Evolutionary conservation across 1,284 basidiomycete species (phyloP).

Genomic region (Fomes fomentarius): DNA sequence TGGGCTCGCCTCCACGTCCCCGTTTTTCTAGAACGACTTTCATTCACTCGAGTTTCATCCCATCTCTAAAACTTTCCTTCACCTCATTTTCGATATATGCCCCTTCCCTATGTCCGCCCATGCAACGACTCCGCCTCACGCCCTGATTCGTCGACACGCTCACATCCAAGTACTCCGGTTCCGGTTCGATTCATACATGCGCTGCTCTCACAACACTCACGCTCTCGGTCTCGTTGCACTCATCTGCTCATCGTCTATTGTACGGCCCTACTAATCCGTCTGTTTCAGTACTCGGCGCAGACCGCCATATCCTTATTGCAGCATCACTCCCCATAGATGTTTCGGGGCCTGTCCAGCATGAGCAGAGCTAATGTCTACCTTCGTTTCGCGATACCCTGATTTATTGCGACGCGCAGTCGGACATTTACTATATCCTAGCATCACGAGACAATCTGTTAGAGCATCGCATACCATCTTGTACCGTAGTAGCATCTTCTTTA

Average conservation of each 20-base stretch:
- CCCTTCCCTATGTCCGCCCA: constrained; percentile 35
- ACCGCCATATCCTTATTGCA: constrained; percentile 35
- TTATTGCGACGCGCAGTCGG: constrained; percentile 58
- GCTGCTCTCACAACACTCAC: constrained; percentile 56
- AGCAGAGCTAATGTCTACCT: constrained; percentile 53
- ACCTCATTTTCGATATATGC: constrained; percentile 22
- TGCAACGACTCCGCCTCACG: constrained; percentile 27
- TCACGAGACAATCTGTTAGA: constrained; percentile 67
- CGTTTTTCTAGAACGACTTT: constrained; percentile 2
- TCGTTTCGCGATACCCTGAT: constrained; percentile 59
- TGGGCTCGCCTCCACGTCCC: no score
- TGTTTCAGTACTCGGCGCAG: constrained; percentile 43
- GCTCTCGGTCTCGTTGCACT: constrained; percentile 62
- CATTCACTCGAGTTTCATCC: no score
- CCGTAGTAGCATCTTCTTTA: constrained; percentile 44
- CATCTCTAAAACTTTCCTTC: background rate
- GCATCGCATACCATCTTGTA: constrained; percentile 65
- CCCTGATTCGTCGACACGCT: constrained; percentile 24
- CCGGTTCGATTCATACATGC: constrained; percentile 36
- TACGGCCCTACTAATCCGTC: constrained; percentile 52
- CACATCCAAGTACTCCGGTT: constrained; percentile 27
- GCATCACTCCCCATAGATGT: constrained; percentile 47
- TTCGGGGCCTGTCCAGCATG: constrained; percentile 44
- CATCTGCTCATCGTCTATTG: constrained; percentile 56
- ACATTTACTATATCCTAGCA: constrained; percentile 56